phyloP scores from a whole-genome alignment of 257 asterid species.

The Nicotiana otophora region DNA sequence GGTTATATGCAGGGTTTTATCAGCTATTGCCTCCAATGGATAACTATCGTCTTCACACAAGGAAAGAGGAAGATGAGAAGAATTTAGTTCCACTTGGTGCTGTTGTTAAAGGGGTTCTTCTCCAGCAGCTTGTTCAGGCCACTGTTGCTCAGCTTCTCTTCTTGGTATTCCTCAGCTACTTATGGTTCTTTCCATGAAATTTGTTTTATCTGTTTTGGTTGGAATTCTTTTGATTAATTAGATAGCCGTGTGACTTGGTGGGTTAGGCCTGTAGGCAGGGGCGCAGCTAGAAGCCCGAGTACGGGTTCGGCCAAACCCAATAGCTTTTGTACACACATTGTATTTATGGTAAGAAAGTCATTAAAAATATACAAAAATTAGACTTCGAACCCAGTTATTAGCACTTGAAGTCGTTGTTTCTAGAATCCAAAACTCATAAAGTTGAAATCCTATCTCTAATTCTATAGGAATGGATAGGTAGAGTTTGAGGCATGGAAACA shows the following conservation, averaged over 20 bases:
- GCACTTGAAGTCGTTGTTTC: too few species aligned
- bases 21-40: constrained; percentile 76
- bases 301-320: too few species aligned
- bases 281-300: too few species aligned
- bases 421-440: too few species aligned
- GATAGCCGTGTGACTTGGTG: neutral
- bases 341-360: too few species aligned
- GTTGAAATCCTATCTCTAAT: too few species aligned
- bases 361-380: too few species aligned
- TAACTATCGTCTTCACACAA: constrained; percentile 68
- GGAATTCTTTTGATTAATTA: neutral
- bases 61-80: constrained; percentile 60
- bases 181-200: neutral
- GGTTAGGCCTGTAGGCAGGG: neutral
- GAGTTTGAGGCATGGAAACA: neutral
- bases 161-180: constrained; percentile 40
- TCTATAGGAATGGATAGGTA: neutral
- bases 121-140: constrained; percentile 76
- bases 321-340: too few species aligned
- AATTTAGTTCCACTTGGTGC: constrained; percentile 62
- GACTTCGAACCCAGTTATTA: too few species aligned
- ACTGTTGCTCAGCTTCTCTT: constrained; percentile 66
- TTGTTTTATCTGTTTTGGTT: neutral
- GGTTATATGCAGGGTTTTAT: constrained; percentile 83
- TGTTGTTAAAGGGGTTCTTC: constrained; percentile 68